phyloP scores from a whole-genome alignment of 768 basidiomycete genomes.

The Serpula lacrymans region DNA sequence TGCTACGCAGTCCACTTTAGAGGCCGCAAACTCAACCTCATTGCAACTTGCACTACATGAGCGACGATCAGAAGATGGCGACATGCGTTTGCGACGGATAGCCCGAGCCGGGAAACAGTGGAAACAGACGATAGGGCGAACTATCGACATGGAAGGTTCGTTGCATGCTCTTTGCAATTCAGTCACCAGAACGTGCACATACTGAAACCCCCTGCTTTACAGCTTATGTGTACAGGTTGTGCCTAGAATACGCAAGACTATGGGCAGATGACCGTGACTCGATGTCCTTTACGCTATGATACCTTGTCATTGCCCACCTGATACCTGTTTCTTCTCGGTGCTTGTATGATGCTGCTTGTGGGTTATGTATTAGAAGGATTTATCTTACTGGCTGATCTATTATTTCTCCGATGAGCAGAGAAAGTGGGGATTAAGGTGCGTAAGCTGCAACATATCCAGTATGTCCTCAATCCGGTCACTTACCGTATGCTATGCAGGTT shows the following conservation, averaged over 20 bases:
- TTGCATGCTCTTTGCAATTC: conserved; percentile 8
- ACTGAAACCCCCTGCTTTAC: background rate
- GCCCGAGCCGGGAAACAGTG: conserved; percentile 92
- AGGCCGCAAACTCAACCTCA: conserved; percentile 48
- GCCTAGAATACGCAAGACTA: conserved; percentile 84
- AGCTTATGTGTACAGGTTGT: conserved; percentile 87
- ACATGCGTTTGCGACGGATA: conserved; percentile 72
- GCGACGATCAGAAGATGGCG: conserved; percentile 51
- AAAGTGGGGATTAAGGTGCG: too few relatives aligned
- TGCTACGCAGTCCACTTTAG: conserved; percentile 56
- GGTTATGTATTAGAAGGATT: too few relatives aligned
- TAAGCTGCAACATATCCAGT: too few relatives aligned
- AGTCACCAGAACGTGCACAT: background rate
- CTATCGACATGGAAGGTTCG: conserved; percentile 90
- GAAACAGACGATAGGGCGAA: conserved; percentile 80
- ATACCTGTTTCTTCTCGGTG: too few relatives aligned
- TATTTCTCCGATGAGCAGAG: too few relatives aligned
- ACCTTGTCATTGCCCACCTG: too few relatives aligned
- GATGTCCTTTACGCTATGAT: conserved; percentile 43
- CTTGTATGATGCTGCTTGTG: too few relatives aligned
- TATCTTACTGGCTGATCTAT: too few relatives aligned
- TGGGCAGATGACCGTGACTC: conserved; percentile 81
- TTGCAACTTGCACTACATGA: conserved; percentile 30
- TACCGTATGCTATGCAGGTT: too few relatives aligned
- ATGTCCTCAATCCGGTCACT: too few relatives aligned